Conservation (phyloP, 306 rosid species). For the Ziziphus jujuba region DNA sequence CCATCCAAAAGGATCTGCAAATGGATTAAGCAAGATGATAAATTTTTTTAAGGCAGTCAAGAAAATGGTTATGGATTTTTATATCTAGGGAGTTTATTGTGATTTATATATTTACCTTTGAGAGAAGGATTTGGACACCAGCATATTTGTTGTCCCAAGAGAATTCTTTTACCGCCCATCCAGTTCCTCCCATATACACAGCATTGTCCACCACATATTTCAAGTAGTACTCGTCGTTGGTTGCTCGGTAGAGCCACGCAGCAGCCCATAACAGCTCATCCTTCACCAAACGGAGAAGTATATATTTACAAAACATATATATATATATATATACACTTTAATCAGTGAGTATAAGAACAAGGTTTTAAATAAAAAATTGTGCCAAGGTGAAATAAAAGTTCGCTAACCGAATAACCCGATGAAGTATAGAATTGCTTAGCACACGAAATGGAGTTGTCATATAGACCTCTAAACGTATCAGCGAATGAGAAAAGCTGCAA, state of each 20-base stretch:
- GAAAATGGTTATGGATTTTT: too few relatives aligned
- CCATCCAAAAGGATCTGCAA: slow-evolving; percentile 70
- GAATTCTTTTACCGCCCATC: slow-evolving; percentile 80
- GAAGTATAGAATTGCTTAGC: slow-evolving; percentile 70
- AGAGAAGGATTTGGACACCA: slow-evolving; percentile 73
- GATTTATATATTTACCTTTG: slow-evolving; percentile 47
- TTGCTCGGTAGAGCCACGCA: slow-evolving; percentile 75
- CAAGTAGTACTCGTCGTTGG: slow-evolving; percentile 67
- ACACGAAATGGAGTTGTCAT: slow-evolving; percentile 52
- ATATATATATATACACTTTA: neutral
- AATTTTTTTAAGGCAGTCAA: too few relatives aligned
- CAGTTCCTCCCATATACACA: slow-evolving; percentile 80
- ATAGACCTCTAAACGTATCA: slow-evolving; percentile 68
- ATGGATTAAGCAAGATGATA: neutral
- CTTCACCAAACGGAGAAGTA: slow-evolving; percentile 28
- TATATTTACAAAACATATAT: slow-evolving; percentile 12
- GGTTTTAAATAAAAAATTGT: neutral
- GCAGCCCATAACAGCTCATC: slow-evolving; percentile 96
- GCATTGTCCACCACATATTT: slow-evolving; percentile 75
- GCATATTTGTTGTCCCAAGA: slow-evolving; percentile 97
- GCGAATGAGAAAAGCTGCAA: slow-evolving; percentile 84
- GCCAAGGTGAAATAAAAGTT: neutral
- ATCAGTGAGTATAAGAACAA: neutral
- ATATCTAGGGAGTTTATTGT: too few relatives aligned
- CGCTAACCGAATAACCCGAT: slow-evolving; percentile 72